Base-by-base conservation (phyloP, 805 yeast species). In the Maudiozyma bulderi region DNA sequence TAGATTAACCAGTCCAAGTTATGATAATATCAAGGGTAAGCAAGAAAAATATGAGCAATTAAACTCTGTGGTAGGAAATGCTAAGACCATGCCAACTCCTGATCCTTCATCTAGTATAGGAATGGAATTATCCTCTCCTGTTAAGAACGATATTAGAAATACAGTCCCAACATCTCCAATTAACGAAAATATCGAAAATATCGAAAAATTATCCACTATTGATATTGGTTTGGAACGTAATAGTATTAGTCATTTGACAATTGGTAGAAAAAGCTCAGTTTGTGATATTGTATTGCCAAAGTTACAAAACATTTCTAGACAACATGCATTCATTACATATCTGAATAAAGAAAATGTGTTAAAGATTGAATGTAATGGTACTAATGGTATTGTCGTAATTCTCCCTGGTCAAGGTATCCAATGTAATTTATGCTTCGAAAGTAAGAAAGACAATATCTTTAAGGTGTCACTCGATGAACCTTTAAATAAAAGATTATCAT, bases 301-400 rank as follows among this genome's bases (percentile, higher is more conserved):
- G 11, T 55, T 52, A 45, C 62, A 60, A 49, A 56, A 59, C 42
- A 60, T 66, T 26, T 64, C 69, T 10, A 59, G 70, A 45, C 63
- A 61, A 33, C 70, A 66, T 48, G 65, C 65, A 9, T 55, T 57
- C 32, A 50, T 65, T 8, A 68, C 73, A 29, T 81, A 76, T 60
- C 60, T 70, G 31, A 56, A 69, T 1, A 60, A 58, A 3, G 62
- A 63, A 9, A 68, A 75, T 34, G 57, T 71, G 43, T 63, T 87
- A 43, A 70, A 67, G 13, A 62, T 91, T 46, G 76, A 76, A 43
- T 91, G 97, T 65, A 64, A 80, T 48, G 97, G 98, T 3, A 77
- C 81, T 67, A 91, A 91, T 64, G 96, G 97, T 9, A 68, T 86
- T 46, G 74, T 77, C 8, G 76, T 89, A 15, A 72, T 76, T 5